phyloP scores from a whole-genome alignment of 2,329 filamentous ascomycete genomes.

The Leptographium flavum region DNA sequence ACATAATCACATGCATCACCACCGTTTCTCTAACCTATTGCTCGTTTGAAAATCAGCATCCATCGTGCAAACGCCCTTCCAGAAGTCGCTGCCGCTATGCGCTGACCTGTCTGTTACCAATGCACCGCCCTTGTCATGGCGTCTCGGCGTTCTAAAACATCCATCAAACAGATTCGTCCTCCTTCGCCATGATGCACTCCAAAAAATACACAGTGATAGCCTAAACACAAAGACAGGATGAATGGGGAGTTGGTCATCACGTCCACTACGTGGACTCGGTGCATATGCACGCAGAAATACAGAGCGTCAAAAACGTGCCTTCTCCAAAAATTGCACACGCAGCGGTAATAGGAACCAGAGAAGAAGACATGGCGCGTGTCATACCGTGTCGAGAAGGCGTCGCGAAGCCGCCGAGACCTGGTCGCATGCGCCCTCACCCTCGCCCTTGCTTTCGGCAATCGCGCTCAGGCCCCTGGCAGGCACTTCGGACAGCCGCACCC shows the following conservation, averaged over 20 bases:
- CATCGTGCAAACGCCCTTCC: neutral
- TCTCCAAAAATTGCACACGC: neutral
- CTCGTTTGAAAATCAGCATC: neutral
- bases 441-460: slow-evolving; percentile 7
- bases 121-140: neutral
- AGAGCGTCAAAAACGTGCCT: neutral
- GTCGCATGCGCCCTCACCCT: neutral
- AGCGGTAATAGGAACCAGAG: neutral
- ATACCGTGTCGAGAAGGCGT: neutral
- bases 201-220: neutral
- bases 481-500: slow-evolving; percentile 13
- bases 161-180: slow-evolving; percentile 1
- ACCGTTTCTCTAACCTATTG: neutral
- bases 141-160: neutral
- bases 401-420: neutral
- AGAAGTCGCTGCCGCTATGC: neutral
- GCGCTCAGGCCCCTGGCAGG: slow-evolving; percentile 16
- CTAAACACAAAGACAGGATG: neutral
- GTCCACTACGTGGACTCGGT: neutral
- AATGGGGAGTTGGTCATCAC: neutral
- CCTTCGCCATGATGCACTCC: slow-evolving; percentile 1
- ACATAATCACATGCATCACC: neutral
- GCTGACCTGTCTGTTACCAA: neutral
- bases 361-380: neutral
- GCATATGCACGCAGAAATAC: neutral